Conservation (phyloP, 176 grass and related monocot genomes). For the Cocos nucifera region DNA sequence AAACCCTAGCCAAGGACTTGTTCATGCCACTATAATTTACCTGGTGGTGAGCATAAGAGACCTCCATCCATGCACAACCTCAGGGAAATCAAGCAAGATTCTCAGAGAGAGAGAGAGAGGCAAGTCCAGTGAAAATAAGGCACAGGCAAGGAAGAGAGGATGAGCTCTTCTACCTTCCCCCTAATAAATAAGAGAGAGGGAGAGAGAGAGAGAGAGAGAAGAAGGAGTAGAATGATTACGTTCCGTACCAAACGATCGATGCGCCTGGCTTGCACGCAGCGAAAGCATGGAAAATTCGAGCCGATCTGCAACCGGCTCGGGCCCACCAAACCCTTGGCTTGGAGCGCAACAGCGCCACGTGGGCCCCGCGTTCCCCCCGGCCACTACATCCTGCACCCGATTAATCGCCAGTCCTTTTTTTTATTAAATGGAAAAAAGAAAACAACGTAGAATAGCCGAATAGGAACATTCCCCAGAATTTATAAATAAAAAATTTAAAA, state of each 20-base stretch:
- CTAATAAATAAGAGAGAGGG: not conserved
- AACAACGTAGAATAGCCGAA: too few relatives aligned
- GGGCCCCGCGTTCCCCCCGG: too few relatives aligned
- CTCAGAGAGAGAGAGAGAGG: not conserved
- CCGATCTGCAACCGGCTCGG: not conserved
- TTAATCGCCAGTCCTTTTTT: too few relatives aligned
- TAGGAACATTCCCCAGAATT: too few relatives aligned
- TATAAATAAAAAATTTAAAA: too few relatives aligned
- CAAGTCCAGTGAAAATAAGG: not conserved
- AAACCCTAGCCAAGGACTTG: too few relatives aligned
- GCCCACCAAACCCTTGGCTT: too few relatives aligned
- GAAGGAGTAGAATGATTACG: not conserved
- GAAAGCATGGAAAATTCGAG: constrained; percentile 14
- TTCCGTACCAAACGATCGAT: not conserved
- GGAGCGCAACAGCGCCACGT: too few relatives aligned
- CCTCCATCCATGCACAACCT: constrained; percentile 15
- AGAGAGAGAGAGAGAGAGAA: constrained; percentile 1
- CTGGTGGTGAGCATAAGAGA: not conserved
- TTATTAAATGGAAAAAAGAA: too few relatives aligned
- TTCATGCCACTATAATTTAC: not conserved
- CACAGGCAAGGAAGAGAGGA: not conserved
- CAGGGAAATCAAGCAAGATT: not conserved
- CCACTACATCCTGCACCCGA: too few relatives aligned
- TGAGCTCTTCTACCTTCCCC: not conserved
- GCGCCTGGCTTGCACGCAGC: constrained; percentile 3